Conservation (phyloP, 129 eudicot species). For the Tagetes patula region DNA sequence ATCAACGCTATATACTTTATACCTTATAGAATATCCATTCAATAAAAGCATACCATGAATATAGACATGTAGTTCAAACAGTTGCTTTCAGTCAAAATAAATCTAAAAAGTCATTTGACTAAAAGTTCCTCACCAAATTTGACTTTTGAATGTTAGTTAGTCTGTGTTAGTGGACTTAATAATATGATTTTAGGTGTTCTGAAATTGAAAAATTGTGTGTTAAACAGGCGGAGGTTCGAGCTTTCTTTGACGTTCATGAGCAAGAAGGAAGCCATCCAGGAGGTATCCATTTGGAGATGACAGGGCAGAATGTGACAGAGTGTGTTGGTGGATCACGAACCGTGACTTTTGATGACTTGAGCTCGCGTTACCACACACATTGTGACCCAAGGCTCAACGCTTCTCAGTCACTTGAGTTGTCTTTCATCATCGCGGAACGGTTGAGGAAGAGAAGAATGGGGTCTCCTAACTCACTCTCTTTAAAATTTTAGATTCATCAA, state of each 20-base stretch:
- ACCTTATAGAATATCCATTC: too few species aligned
- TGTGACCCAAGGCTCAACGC: constrained; percentile 89
- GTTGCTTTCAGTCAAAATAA: too few species aligned
- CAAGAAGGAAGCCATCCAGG: constrained; percentile 95
- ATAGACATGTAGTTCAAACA: too few species aligned
- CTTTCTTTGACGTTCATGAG: constrained; percentile 89
- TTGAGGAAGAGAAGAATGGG: constrained; percentile 38
- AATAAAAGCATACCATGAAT: too few species aligned
- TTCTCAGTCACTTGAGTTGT: constrained; percentile 81
- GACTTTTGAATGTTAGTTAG: too few species aligned
- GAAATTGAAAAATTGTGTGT: background rate
- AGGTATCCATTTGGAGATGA: constrained; percentile 90
- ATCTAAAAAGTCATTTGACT: too few species aligned
- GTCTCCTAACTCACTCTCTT: too few species aligned
- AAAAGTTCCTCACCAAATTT: too few species aligned
- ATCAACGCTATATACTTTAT: too few species aligned
- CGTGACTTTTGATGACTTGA: constrained; percentile 75
- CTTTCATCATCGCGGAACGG: constrained; percentile 86
- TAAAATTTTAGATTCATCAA: too few species aligned
- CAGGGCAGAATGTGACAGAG: constrained; percentile 86
- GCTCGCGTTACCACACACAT: constrained; percentile 93
- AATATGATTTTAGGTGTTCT: too few species aligned
- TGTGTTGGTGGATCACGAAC: constrained; percentile 90
- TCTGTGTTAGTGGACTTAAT: too few species aligned
- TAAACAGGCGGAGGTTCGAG: constrained; percentile 77